phyloP scores from a whole-genome alignment of 441 rosid species.

The Jatropha multifida region DNA sequence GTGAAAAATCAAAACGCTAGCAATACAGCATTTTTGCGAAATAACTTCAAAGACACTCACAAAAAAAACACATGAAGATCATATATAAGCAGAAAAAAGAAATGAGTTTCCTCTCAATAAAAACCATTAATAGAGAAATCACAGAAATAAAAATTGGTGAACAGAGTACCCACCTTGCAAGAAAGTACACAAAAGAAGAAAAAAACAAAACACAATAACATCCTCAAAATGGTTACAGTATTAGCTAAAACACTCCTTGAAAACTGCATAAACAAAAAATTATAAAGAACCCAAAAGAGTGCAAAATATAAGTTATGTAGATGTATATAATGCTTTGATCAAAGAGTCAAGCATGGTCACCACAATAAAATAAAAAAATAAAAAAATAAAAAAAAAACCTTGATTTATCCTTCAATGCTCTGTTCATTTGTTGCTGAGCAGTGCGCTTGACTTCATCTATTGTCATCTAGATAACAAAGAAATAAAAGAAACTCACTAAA shows the following conservation, averaged over 20 bases:
- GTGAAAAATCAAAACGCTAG: neutral
- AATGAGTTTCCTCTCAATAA: too few relatives aligned
- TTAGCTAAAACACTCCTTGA: neutral
- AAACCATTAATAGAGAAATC: neutral
- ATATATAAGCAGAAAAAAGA: neutral
- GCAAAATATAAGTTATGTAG: neutral
- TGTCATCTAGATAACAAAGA: conserved; percentile 65
- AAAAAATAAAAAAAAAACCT: conserved; percentile 51
- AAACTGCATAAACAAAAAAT: neutral
- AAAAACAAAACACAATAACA: neutral
- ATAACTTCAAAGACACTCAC: neutral
- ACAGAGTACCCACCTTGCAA: neutral
- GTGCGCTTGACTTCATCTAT: conserved; percentile 96
- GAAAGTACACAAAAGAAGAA: neutral
- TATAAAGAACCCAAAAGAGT: neutral
- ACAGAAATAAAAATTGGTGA: neutral
- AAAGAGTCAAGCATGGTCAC: neutral
- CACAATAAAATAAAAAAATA: neutral
- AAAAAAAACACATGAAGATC: neutral
- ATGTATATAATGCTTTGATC: neutral
- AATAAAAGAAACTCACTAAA: neutral
- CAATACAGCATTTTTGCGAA: neutral
- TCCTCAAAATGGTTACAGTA: neutral
- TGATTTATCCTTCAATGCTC: conserved; percentile 88
- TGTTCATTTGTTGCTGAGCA: conserved; percentile 95